Conservation (phyloP, 1,284 basidiomycete genomes). For the Trichosporon sp. region DNA sequence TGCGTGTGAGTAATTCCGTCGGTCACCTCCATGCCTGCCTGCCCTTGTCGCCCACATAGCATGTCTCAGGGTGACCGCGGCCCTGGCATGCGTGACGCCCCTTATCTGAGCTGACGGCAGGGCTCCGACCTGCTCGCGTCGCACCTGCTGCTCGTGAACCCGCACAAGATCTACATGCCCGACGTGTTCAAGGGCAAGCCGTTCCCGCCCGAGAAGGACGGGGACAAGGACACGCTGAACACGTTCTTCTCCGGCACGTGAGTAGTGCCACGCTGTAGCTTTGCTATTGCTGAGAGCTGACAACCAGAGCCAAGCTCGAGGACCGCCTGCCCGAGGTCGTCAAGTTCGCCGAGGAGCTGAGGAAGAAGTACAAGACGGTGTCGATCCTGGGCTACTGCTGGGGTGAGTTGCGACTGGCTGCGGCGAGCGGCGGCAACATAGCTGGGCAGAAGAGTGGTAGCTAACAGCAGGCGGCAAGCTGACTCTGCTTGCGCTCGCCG, state of each 20-base stretch:
- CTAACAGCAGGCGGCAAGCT: conserved; percentile 38
- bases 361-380: conserved; percentile 28
- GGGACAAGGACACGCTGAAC: conserved; percentile 34
- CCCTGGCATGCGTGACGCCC: no score
- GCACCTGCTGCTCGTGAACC: conserved; percentile 28
- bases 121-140: conserved; percentile 38
- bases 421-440: not conserved
- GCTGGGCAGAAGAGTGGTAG: no score
- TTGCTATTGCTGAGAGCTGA: conserved; percentile 5
- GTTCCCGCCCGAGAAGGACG: conserved; percentile 42
- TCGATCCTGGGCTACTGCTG: conserved; percentile 44
- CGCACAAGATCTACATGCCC: conserved; percentile 37
- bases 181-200: conserved; percentile 41
- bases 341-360: conserved; percentile 33
- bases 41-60: no score
- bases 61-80: no score
- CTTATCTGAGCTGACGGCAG: conserved; percentile 21
- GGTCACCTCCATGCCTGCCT: no score
- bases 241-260: conserved; percentile 43
- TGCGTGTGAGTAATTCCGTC: conserved; percentile 25
- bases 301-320: conserved; percentile 34
- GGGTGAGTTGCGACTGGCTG: conserved; percentile 24
- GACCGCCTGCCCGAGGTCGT: conserved; percentile 39
- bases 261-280: conserved; percentile 7
- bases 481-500: conserved; percentile 28